phyloP scores from a whole-genome alignment of 495 filamentous ascomycete species.

The Penicillium diatomitis region DNA sequence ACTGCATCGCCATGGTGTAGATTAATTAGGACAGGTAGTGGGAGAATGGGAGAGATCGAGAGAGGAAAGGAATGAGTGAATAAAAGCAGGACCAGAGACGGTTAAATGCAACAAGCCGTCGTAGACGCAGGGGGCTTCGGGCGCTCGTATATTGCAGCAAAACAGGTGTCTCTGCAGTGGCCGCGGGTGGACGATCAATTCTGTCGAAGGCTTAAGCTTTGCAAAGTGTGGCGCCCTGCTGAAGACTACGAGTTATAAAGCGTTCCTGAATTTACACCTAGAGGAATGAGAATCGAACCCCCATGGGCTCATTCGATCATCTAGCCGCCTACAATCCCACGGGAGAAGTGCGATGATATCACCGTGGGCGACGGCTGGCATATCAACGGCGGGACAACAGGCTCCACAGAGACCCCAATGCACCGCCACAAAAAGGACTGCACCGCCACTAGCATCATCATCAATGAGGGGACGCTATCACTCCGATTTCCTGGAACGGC shows the following conservation, averaged over 20 bases:
- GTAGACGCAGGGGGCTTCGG: conserved; percentile 3
- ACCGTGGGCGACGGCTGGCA: conserved; percentile 11
- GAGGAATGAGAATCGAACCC: no score
- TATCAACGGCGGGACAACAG: background rate
- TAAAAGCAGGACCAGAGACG: no score
- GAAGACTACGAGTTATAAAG: no score
- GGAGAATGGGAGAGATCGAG: background rate
- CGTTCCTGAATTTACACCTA: no score
- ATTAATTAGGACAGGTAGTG: background rate
- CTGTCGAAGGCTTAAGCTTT: background rate
- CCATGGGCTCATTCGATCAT: no score
- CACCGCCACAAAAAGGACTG: conserved; percentile 1
- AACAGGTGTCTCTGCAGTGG: background rate
- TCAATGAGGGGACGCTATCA: background rate
- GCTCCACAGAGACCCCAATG: conserved; percentile 5
- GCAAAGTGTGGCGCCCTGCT: background rate
- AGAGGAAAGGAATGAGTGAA: conserved; percentile 2
- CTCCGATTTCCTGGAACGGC: background rate
- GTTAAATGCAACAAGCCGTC: conserved; percentile 3
- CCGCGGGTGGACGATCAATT: conserved; percentile 1
- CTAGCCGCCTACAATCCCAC: background rate
- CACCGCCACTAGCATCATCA: conserved; percentile 1
- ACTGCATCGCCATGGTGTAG: conserved; percentile 23
- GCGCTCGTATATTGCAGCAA: background rate
- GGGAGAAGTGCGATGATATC: conserved; percentile 15